A percentile compares a stretch with the other conserved stretches of the same genome.
These are phyloP conservation scores for Brassica juncea DNA, from an alignment of 345 rosid species.

Conservation along the genomic window DNA sequence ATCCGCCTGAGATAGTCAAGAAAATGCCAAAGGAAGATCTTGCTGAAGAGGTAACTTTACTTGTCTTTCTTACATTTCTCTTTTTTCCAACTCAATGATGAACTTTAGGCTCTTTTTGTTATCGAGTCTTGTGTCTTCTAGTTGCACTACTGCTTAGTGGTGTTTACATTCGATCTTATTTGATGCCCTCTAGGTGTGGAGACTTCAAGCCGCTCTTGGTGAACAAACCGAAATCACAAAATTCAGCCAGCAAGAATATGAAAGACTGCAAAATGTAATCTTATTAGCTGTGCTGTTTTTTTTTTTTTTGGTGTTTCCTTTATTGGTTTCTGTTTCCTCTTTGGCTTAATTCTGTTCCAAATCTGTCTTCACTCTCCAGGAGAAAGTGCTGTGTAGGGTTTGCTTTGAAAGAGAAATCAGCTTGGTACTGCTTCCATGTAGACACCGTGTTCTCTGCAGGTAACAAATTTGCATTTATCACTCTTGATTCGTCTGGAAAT, in stretches of 20 bases:
- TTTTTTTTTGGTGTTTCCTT: neutral
- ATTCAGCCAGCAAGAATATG: slow-evolving; percentile 89
- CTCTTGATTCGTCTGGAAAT: neutral
- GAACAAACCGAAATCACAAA: slow-evolving; percentile 93
- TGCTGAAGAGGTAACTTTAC: slow-evolving; percentile 78
- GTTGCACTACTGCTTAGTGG: slow-evolving; percentile 1
- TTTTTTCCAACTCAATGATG: slow-evolving; percentile 3
- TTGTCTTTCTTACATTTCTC: neutral
- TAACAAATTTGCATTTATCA: slow-evolving; percentile 17
- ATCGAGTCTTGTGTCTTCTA: slow-evolving; percentile 7
- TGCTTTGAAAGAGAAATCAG: slow-evolving; percentile 92
- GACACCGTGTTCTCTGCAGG: slow-evolving; percentile 97
- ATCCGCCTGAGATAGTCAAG: slow-evolving; percentile 95
- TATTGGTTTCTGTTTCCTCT: neutral
- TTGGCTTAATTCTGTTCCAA: slow-evolving; percentile 7
- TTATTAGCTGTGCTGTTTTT: neutral
- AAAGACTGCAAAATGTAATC: slow-evolving; percentile 89
- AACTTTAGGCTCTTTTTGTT: slow-evolving; percentile 3
- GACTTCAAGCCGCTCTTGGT: slow-evolving; percentile 98
- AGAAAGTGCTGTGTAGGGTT: slow-evolving; percentile 92
- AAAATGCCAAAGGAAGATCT: slow-evolving; percentile 97
- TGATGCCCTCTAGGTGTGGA: slow-evolving; percentile 74
- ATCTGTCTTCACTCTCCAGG: slow-evolving; percentile 50
- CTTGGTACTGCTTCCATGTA: slow-evolving; percentile 89
- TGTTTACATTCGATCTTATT: neutral